phyloP scores from a whole-genome alignment of 257 asterid species.

The Jaltomata sinuosa region DNA sequence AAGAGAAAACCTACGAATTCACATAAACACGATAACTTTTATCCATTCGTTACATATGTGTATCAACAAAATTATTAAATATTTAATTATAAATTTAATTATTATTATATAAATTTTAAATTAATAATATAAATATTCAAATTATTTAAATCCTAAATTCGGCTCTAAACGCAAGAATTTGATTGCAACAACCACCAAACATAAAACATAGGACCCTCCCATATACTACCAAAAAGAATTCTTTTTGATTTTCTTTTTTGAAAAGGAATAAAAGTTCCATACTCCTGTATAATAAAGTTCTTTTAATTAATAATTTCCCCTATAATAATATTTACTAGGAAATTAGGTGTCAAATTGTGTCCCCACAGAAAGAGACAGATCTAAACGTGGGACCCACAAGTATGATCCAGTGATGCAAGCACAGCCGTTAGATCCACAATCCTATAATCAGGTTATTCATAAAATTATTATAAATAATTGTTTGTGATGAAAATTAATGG shows the following conservation, averaged over 20 bases:
- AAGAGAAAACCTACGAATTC: neutral
- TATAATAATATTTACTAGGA: neutral
- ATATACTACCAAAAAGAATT: neutral
- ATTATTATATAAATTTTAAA: neutral
- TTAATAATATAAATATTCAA: neutral
- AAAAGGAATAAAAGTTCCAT: neutral
- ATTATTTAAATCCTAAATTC: neutral
- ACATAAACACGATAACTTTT: neutral
- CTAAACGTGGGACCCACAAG: slow-evolving; percentile 14
- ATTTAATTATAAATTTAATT: neutral
- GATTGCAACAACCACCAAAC: neutral
- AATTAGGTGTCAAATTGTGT: neutral
- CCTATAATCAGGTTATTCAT: too few species aligned
- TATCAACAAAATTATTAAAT: neutral
- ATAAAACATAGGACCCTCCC: neutral
- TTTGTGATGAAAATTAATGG: neutral
- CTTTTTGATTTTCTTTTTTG: too few species aligned
- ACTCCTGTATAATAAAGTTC: neutral
- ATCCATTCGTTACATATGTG: neutral
- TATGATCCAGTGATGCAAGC: slow-evolving; percentile 1
- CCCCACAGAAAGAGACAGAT: slow-evolving; percentile 29
- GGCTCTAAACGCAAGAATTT: neutral
- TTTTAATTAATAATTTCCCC: neutral
- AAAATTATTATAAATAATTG: too few species aligned
- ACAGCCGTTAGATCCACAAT: neutral